A percentile compares a stretch with the other conserved stretches of the same genome.
Evolutionary conservation across 2,329 filamentous ascomycete genomes (phyloP).

Genomic region (Fusarium xylarioides): DNA sequence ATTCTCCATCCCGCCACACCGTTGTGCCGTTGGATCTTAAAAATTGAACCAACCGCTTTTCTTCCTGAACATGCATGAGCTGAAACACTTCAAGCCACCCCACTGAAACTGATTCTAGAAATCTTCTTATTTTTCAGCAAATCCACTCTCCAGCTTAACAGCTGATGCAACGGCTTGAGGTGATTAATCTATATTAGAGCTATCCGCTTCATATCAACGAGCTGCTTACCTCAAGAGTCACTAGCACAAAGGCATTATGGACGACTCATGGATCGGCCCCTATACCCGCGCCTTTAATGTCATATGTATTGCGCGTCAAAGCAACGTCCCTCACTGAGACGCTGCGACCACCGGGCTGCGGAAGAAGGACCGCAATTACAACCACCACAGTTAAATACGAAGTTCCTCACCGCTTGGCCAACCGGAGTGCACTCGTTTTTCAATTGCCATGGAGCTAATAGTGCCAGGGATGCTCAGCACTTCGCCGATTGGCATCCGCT

Average conservation of each 20-base stretch:
- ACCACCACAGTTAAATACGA: constrained; percentile 22
- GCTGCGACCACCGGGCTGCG: constrained; percentile 33
- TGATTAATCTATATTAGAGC: not conserved
- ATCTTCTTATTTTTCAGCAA: constrained; percentile 38
- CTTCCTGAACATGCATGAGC: constrained; percentile 24
- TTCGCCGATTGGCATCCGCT: constrained; percentile 13
- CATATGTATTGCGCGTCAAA: constrained; percentile 9
- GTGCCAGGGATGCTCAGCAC: not conserved
- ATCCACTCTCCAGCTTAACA: constrained; percentile 27
- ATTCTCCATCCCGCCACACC: constrained; percentile 36
- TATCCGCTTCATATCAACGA: not conserved
- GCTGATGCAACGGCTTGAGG: constrained; percentile 5
- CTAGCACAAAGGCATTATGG: not conserved
- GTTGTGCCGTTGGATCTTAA: constrained; percentile 33
- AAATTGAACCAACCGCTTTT: constrained; percentile 34
- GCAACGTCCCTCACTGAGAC: constrained; percentile 20
- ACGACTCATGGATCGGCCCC: not conserved
- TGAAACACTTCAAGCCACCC: constrained; percentile 40
- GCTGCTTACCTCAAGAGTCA: not conserved
- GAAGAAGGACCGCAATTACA: constrained; percentile 29
- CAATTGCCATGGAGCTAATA: not conserved
- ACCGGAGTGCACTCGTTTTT: constrained; percentile 14
- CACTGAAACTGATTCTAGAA: constrained; percentile 41
- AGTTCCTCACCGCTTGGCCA: constrained; percentile 26
- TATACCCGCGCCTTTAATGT: constrained; percentile 9